These are phyloP conservation scores for Penicillium polonicum DNA, from an alignment of 2,329 filamentous ascomycete species.

Conservation along the genomic window DNA sequence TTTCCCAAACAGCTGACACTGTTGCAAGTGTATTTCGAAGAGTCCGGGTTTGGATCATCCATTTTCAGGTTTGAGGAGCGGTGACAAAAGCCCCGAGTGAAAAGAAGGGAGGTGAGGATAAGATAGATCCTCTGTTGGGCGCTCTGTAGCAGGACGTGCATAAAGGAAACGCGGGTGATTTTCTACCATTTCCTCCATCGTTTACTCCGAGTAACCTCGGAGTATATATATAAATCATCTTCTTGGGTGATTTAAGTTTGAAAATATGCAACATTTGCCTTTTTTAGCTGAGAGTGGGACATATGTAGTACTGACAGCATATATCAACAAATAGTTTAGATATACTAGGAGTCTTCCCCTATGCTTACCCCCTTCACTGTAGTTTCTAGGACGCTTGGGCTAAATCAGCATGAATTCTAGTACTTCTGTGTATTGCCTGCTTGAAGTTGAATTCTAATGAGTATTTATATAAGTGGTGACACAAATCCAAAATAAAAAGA, in stretches of 20 bases:
- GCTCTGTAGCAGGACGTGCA: no score
- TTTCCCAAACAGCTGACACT: neutral
- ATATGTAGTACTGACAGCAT: neutral
- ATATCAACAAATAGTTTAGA: no score
- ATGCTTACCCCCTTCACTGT: no score
- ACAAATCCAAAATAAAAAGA: no score
- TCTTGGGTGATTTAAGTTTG: neutral
- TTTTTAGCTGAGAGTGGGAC: neutral
- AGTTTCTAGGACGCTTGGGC: no score
- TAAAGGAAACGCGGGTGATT: no score
- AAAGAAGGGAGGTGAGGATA: neutral
- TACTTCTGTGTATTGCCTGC: no score
- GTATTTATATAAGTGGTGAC: no score
- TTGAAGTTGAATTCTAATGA: no score
- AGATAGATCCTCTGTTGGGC: no score
- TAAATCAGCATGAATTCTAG: no score
- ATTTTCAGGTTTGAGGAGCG: slow-evolving; percentile 4
- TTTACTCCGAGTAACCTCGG: neutral
- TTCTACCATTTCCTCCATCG: neutral
- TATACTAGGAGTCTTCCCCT: no score
- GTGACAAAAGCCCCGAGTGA: neutral
- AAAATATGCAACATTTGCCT: neutral
- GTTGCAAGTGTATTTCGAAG: neutral
- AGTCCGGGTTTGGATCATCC: slow-evolving; percentile 23
- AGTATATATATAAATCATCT: neutral